Conservation (phyloP, 2,329 filamentous ascomycete species). For the Talaromyces rugulosus region DNA sequence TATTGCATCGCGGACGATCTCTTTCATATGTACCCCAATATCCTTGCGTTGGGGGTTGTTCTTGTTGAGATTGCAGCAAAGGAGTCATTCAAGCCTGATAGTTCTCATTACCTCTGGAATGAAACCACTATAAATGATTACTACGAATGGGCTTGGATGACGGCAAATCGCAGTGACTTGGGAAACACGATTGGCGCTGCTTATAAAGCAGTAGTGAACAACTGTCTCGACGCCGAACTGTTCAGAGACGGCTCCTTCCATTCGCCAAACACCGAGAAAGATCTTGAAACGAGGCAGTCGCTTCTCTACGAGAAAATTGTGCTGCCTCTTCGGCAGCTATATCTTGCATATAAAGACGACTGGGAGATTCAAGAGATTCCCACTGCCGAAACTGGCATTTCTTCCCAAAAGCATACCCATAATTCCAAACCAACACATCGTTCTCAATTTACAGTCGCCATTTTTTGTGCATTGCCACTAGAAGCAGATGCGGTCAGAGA, state of each 20-base stretch:
- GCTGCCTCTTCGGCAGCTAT: neutral
- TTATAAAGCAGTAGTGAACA: conserved; percentile 1
- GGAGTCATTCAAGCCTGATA: neutral
- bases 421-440: neutral
- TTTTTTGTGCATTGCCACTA: conserved; percentile 27
- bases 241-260: neutral
- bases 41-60: conserved; percentile 6
- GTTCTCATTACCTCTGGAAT: neutral
- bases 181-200: neutral
- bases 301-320: conserved; percentile 7
- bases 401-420: neutral
- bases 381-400: neutral
- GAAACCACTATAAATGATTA: conserved; percentile 7
- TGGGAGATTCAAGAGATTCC: conserved; percentile 2
- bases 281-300: neutral
- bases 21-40: neutral
- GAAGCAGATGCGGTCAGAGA: conserved; percentile 15
- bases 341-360: neutral
- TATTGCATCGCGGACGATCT: neutral
- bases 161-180: neutral
- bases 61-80: conserved; percentile 6
- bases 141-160: conserved; percentile 5
- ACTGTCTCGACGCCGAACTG: conserved; percentile 2
- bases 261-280: neutral
- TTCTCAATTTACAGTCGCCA: conserved; percentile 18